phyloP scores from a whole-genome alignment of 2,329 filamentous ascomycete genomes.

The Talaromyces funiculosus region DNA sequence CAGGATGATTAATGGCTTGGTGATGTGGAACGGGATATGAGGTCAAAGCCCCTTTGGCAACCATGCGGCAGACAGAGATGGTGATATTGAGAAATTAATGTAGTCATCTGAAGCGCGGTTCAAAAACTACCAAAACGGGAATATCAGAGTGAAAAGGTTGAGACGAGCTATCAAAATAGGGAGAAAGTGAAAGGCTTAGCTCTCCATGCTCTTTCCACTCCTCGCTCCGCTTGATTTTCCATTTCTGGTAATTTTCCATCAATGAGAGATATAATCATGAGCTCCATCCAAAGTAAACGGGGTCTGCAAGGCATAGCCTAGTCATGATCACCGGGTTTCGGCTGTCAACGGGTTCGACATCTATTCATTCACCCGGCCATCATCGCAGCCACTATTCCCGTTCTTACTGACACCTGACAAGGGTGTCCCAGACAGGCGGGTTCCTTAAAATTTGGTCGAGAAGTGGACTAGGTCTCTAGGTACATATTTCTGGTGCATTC shows the following conservation, averaged over 20 bases:
- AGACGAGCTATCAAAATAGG: neutral
- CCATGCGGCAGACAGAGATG: neutral
- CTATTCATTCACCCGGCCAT: neutral
- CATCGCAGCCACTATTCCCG: neutral
- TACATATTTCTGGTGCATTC: neutral
- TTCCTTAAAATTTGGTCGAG: neutral
- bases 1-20: neutral
- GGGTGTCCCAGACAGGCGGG: slow-evolving; percentile 1
- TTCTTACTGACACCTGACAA: neutral
- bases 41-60: neutral
- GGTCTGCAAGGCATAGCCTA: neutral
- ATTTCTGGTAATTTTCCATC: neutral
- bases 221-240: neutral
- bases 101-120: neutral
- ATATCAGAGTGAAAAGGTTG: neutral
- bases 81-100: neutral
- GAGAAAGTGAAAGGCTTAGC: neutral
- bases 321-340: neutral
- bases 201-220: neutral
- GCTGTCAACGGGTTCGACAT: neutral
- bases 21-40: neutral
- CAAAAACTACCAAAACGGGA: no score
- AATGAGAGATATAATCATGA: neutral
- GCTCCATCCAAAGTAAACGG: neutral
- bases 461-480: neutral